A percentile compares a stretch with the other conserved stretches of the same genome.
Conservation (phyloP, 2,329 filamentous ascomycete species). For the Claviceps quebecensis region DNA sequence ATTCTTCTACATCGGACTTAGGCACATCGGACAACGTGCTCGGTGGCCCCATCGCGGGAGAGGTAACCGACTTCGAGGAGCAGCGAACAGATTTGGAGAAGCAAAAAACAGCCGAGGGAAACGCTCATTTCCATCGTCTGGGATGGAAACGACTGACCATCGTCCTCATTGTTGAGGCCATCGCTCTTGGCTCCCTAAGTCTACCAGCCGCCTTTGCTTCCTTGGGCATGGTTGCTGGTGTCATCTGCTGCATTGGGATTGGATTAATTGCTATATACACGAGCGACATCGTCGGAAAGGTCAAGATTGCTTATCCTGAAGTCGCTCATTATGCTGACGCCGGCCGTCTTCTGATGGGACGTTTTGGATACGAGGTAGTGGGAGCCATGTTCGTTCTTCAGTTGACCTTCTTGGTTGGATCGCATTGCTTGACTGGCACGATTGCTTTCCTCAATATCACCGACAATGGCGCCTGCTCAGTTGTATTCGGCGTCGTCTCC, state of each 20-base stretch:
- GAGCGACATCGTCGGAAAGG: constrained; percentile 31
- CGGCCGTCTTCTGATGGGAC: constrained; percentile 46
- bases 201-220: constrained; percentile 37
- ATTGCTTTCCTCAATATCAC: constrained; percentile 56
- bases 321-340: constrained; percentile 56
- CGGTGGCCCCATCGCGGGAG: constrained; percentile 15
- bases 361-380: constrained; percentile 46
- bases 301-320: constrained; percentile 37
- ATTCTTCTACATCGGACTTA: constrained; percentile 4
- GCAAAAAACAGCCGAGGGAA: constrained; percentile 30
- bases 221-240: constrained; percentile 39
- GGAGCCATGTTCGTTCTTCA: constrained; percentile 48
- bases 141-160: constrained; percentile 44
- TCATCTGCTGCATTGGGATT: constrained; percentile 26
- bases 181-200: constrained; percentile 38
- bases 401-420: constrained; percentile 54
- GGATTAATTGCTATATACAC: constrained; percentile 35
- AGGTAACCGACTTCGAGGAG: constrained; percentile 25
- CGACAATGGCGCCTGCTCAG: constrained; percentile 33
- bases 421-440: constrained; percentile 57
- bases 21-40: constrained; percentile 13
- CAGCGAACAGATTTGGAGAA: constrained; percentile 28
- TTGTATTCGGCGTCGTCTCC: constrained; percentile 31
- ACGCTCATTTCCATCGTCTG: constrained; percentile 36
- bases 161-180: constrained; percentile 42